Evolutionary conservation across 164 flowering plant genomes (phyloP).

Genomic region (Chimonanthus salicifolius): DNA sequence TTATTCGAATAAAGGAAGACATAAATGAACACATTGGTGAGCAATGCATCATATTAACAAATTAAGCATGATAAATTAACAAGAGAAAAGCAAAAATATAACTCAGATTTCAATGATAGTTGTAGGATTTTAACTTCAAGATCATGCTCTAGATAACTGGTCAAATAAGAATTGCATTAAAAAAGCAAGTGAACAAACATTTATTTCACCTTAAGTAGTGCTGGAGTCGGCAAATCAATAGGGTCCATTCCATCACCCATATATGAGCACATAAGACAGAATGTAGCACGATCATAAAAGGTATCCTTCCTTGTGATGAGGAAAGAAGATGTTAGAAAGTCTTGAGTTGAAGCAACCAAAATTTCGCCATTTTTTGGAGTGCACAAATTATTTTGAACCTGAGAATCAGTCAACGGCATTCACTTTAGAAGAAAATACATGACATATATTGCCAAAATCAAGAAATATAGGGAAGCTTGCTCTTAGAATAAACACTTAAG

Average conservation of each 20-base stretch:
- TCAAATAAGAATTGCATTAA: too few relatives aligned
- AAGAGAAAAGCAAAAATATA: too few relatives aligned
- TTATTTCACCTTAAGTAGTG: conserved; percentile 62
- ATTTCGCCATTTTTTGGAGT: conserved; percentile 98
- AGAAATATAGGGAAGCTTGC: neutral
- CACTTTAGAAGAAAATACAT: neutral
- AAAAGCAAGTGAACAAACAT: too few relatives aligned
- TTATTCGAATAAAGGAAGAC: too few relatives aligned
- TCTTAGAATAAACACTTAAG: neutral
- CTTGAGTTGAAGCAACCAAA: conserved; percentile 97
- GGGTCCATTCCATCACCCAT: conserved; percentile 91
- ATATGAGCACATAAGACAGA: conserved; percentile 86
- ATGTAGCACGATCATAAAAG: conserved; percentile 91
- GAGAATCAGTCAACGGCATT: conserved; percentile 17
- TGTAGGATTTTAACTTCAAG: too few relatives aligned
- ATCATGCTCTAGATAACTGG: too few relatives aligned
- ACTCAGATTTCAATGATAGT: too few relatives aligned
- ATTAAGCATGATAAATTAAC: too few relatives aligned
- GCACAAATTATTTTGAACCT: conserved; percentile 97
- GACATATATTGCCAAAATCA: too few relatives aligned
- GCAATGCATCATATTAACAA: too few relatives aligned
- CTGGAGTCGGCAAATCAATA: conserved; percentile 90
- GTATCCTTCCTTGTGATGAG: conserved; percentile 97
- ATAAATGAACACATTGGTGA: too few relatives aligned
- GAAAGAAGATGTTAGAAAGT: conserved; percentile 91